Conservation (phyloP, 2,329 filamentous ascomycete genomes). For the Eurotiales sp. region DNA sequence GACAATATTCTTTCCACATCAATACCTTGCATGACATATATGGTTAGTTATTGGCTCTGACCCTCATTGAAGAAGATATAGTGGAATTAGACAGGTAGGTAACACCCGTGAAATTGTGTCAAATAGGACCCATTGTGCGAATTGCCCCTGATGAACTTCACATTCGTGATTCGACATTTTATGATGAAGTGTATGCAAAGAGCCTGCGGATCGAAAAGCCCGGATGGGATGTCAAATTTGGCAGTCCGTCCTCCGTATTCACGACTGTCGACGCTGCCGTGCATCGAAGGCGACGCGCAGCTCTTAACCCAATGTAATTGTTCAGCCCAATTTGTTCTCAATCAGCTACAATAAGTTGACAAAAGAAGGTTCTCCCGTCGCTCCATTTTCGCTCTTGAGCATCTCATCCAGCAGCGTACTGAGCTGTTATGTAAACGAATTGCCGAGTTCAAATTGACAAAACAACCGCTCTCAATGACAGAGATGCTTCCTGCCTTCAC, state of each 20-base stretch:
- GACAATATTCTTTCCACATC: conserved; percentile 24
- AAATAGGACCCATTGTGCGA: conserved; percentile 30
- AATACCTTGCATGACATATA: conserved; percentile 25
- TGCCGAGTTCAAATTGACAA: conserved; percentile 14
- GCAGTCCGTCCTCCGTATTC: conserved; percentile 30
- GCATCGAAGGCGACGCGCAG: conserved; percentile 30
- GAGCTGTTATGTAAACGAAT: conserved; percentile 22
- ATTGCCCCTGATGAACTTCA: conserved; percentile 31
- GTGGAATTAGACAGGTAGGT: background rate
- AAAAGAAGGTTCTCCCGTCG: conserved; percentile 18
- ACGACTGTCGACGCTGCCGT: conserved; percentile 26
- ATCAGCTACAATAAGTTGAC: background rate
- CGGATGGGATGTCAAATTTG: conserved; percentile 22
- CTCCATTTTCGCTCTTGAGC: conserved; percentile 19
- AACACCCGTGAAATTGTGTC: background rate
- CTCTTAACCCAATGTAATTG: conserved; percentile 26
- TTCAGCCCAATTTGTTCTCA: too few species aligned
- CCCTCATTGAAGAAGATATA: too few species aligned
- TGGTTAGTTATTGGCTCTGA: too few species aligned
- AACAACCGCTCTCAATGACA: conserved; percentile 15
- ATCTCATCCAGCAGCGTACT: conserved; percentile 20
- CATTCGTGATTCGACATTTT: conserved; percentile 27
- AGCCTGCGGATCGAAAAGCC: conserved; percentile 30
- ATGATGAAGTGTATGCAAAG: conserved; percentile 28
- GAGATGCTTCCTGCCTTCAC: conserved; percentile 20